Evolutionary conservation across 768 basidiomycete species (phyloP).

Genomic region (Podaxis pistillaris): DNA sequence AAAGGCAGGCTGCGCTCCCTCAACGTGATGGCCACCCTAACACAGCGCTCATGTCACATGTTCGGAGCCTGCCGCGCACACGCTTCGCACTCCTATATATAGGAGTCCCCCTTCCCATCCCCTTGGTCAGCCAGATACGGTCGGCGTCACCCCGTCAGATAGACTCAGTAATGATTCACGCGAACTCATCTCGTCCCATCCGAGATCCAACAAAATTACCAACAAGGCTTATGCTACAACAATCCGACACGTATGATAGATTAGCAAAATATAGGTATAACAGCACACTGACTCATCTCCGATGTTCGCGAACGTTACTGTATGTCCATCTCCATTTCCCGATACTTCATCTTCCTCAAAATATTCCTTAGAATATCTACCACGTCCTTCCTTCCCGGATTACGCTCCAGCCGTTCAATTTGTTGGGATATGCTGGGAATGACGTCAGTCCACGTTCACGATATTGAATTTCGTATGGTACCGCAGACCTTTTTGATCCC

Average conservation of each 20-base stretch:
- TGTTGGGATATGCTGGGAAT: constrained; percentile 21
- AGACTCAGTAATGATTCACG: constrained; percentile 2
- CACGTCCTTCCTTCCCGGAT: constrained; percentile 16
- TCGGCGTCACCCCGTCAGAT: neutral
- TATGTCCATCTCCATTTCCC: constrained; percentile 14
- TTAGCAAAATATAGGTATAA: neutral
- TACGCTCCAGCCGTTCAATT: constrained; percentile 24
- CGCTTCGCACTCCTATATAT: neutral
- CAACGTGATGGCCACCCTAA: neutral
- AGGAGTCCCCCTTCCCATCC: neutral
- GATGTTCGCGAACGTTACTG: neutral
- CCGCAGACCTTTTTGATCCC: constrained; percentile 52
- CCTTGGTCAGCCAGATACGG: neutral
- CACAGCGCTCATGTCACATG: neutral
- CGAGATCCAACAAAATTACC: neutral
- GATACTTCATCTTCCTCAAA: constrained; percentile 21
- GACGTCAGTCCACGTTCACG: constrained; percentile 19
- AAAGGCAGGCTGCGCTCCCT: neutral
- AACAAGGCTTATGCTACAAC: neutral
- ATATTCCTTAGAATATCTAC: constrained; percentile 23
- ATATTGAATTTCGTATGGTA: neutral
- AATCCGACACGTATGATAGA: neutral
- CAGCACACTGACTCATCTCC: neutral
- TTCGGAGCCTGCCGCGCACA: neutral
- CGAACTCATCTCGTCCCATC: neutral